These are phyloP conservation scores for Metarhizium humberi DNA, from an alignment of 2,329 filamentous ascomycete genomes.

Conservation along the genomic window DNA sequence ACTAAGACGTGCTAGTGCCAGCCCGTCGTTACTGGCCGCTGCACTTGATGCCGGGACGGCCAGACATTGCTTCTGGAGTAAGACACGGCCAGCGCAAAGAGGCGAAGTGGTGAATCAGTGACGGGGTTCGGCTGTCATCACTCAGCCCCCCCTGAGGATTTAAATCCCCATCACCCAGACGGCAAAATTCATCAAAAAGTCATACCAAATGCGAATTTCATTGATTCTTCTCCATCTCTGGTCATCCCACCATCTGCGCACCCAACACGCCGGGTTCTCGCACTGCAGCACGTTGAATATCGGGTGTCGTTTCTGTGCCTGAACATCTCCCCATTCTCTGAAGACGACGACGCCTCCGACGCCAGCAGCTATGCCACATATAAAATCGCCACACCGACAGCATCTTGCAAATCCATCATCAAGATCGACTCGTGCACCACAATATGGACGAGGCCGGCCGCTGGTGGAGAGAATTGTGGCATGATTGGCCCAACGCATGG, in stretches of 20 bases:
- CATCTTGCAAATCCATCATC: neutral
- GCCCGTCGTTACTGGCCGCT: neutral
- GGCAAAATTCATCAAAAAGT: neutral
- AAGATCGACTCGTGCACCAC: neutral
- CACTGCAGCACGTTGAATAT: neutral
- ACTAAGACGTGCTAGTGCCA: neutral
- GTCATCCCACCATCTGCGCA: neutral
- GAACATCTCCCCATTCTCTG: neutral
- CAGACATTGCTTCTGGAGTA: no score
- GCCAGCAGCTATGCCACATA: neutral
- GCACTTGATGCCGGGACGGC: no score
- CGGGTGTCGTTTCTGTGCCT: neutral
- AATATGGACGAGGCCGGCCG: neutral
- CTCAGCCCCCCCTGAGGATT: neutral
- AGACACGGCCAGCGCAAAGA: no score
- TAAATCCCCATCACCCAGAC: neutral
- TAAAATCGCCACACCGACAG: neutral
- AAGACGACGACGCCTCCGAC: neutral
- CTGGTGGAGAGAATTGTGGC: neutral
- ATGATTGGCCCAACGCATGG: neutral
- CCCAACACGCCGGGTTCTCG: neutral
- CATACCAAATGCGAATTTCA: neutral
- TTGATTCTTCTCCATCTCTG: neutral
- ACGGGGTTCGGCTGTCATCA: neutral
- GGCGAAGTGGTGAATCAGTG: no score